Evolutionary conservation across 2,329 filamentous ascomycete species (phyloP).

Genomic region (Exophiala sideris): DNA sequence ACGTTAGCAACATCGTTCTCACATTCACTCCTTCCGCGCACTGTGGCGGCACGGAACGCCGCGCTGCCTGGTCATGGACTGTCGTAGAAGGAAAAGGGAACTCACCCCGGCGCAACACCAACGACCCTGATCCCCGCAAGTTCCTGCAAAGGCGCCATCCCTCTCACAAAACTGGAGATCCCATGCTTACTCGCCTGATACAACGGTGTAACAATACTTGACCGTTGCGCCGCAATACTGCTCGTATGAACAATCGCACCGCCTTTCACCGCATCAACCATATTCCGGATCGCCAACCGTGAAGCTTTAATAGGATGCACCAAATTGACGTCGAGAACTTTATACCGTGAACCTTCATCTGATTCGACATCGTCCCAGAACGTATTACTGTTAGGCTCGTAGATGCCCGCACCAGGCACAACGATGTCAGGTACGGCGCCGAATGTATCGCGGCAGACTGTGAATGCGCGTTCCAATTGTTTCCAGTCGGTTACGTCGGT

Average conservation of each 20-base stretch:
- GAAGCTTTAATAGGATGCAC: slow-evolving; percentile 51
- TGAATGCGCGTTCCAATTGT: slow-evolving; percentile 49
- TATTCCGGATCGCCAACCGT: slow-evolving; percentile 49
- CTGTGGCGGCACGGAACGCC: no score
- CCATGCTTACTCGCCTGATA: slow-evolving; percentile 51
- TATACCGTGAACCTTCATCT: slow-evolving; percentile 38
- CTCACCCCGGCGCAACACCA: slow-evolving; percentile 6
- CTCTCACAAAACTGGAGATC: slow-evolving; percentile 48
- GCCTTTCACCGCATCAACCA: slow-evolving; percentile 33
- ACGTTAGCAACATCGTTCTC: slow-evolving; percentile 53
- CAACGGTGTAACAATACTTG: slow-evolving; percentile 41
- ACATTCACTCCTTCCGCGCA: no score
- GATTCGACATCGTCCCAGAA: slow-evolving; percentile 34
- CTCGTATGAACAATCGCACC: slow-evolving; percentile 47
- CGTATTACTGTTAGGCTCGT: slow-evolving; percentile 31
- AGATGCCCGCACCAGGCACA: slow-evolving; percentile 44
- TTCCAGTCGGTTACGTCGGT: slow-evolving; percentile 49
- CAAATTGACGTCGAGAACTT: slow-evolving; percentile 49
- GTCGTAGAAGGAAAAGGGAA: no score
- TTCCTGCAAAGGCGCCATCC: slow-evolving; percentile 48
- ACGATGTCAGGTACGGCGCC: slow-evolving; percentile 44
- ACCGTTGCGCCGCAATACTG: slow-evolving; percentile 44
- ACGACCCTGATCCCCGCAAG: slow-evolving; percentile 54
- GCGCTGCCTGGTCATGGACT: no score
- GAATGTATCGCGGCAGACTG: slow-evolving; percentile 47